phyloP scores from a whole-genome alignment of 139 green algal genomes.

The Coelastrella sp. region DNA sequence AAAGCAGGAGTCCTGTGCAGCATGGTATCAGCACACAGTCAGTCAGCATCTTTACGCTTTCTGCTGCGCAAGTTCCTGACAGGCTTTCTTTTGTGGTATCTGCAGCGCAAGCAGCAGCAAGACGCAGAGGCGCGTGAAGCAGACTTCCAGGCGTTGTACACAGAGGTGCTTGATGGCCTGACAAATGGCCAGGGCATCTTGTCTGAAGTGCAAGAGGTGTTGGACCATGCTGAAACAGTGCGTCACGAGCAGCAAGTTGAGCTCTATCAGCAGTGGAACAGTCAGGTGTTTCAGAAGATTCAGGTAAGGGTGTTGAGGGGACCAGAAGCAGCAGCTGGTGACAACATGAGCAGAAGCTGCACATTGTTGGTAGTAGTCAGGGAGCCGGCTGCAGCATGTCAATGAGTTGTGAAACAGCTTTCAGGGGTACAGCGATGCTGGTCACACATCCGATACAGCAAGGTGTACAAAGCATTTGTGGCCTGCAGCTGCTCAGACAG shows the following conservation, averaged over 20 bases:
- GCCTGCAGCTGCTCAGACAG: no score
- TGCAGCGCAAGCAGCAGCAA: conserved; percentile 9
- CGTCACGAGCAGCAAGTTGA: not conserved
- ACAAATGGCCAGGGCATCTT: not conserved
- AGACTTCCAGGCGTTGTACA: conserved; percentile 25
- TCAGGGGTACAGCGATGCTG: not conserved
- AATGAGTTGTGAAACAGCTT: not conserved
- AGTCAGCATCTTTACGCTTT: no score
- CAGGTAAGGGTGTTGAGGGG: conserved; percentile 32
- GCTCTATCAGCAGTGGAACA: conserved; percentile 59
- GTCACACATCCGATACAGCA: no score
- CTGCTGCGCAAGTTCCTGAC: no score
- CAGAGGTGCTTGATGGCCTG: conserved; percentile 37
- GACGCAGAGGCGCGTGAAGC: conserved; percentile 10
- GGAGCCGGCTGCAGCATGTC: no score
- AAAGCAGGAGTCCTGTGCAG: no score
- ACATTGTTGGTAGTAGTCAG: not conserved
- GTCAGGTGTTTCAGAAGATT: conserved; percentile 63
- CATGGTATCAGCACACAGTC: no score
- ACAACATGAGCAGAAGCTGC: not conserved
- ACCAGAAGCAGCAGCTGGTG: not conserved
- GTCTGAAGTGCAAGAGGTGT: conserved; percentile 16
- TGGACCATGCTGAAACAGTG: conserved; percentile 15
- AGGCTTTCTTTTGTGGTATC: not conserved
- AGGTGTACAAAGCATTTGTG: no score